A percentile compares a stretch with the other conserved stretches of the same genome.
Evolutionary conservation across 139 green algal species (phyloP).

Genomic region (Mesotaenium endlicherianum): DNA sequence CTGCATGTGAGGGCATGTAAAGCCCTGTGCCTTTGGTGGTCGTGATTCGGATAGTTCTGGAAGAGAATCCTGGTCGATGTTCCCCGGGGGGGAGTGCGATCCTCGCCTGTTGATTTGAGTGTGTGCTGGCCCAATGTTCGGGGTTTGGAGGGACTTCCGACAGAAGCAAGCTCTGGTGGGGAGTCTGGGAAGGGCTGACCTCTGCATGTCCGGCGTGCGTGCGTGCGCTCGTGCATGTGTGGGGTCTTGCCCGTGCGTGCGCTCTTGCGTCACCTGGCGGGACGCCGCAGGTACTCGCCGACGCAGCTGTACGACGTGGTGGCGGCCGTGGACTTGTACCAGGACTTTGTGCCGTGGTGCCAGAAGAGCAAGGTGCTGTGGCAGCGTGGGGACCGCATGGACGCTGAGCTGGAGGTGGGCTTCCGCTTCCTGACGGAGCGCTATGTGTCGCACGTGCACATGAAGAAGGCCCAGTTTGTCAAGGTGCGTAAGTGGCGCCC

Average conservation of each 20-base stretch:
- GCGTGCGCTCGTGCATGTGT: not conserved
- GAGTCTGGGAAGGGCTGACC: not conserved
- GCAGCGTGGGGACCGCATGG: constrained; percentile 49
- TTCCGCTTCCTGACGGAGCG: constrained; percentile 81
- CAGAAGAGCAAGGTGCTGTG: constrained; percentile 59
- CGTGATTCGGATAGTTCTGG: too few species aligned
- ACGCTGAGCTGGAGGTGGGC: constrained; percentile 90
- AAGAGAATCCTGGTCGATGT: too few species aligned
- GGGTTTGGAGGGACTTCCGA: not conserved
- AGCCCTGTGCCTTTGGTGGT: too few species aligned
- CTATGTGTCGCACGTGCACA: constrained; percentile 74
- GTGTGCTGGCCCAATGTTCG: not conserved
- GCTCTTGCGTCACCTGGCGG: not conserved
- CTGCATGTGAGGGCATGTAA: too few species aligned
- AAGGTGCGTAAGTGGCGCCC: constrained; percentile 14
- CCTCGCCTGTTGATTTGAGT: too few species aligned
- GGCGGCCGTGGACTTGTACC: constrained; percentile 76
- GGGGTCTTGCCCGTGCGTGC: not conserved
- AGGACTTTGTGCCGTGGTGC: constrained; percentile 90
- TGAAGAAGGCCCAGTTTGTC: constrained; percentile 54
- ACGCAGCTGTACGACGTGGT: constrained; percentile 84
- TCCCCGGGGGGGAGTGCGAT: too few species aligned
- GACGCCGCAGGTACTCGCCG: constrained; percentile 67
- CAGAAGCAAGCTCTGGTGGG: not conserved
- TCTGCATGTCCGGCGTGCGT: not conserved